A percentile compares a stretch with the other conserved stretches of the same genome.
phyloP scores from a whole-genome alignment of 352 stramenopile genomes.

The Thraustotheca clavata region DNA sequence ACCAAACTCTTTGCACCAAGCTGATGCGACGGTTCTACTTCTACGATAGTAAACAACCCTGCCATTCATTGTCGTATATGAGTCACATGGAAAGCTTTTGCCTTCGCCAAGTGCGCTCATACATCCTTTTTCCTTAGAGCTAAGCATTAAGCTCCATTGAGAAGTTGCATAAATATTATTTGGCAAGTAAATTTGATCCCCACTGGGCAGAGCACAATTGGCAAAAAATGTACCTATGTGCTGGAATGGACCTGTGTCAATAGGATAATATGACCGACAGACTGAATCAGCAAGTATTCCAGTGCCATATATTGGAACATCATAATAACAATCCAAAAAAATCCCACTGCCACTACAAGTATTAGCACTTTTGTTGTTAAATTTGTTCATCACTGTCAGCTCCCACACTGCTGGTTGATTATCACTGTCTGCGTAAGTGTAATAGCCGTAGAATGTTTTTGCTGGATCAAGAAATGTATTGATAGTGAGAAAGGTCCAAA shows the following conservation, averaged over 20 bases:
- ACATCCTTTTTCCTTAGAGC: background rate
- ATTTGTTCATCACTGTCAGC: background rate
- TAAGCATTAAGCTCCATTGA: background rate
- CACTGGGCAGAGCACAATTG: background rate
- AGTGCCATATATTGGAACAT: slow-evolving; percentile 2
- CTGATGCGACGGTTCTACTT: background rate
- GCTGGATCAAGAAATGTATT: slow-evolving; percentile 3
- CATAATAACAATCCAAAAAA: slow-evolving; percentile 6
- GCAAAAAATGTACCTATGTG: slow-evolving; percentile 14
- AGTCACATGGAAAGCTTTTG: slow-evolving; percentile 7
- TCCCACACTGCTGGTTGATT: background rate
- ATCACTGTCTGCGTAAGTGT: background rate
- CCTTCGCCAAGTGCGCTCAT: slow-evolving; percentile 2
- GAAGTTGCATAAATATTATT: background rate
- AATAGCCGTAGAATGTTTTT: slow-evolving; percentile 14
- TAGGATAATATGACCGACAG: slow-evolving; percentile 9
- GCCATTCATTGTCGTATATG: background rate
- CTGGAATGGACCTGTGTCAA: background rate
- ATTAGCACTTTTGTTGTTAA: background rate
- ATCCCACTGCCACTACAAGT: background rate
- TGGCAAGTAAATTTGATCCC: background rate
- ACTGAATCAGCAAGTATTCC: background rate
- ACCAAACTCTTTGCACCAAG: slow-evolving; percentile 13
- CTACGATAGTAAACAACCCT: slow-evolving; percentile 4
- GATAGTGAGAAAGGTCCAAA: slow-evolving; percentile 1